These are phyloP conservation scores for Wallacemonas sp. DNA, from an alignment of 208 protist genomes.

Conservation along the genomic window DNA sequence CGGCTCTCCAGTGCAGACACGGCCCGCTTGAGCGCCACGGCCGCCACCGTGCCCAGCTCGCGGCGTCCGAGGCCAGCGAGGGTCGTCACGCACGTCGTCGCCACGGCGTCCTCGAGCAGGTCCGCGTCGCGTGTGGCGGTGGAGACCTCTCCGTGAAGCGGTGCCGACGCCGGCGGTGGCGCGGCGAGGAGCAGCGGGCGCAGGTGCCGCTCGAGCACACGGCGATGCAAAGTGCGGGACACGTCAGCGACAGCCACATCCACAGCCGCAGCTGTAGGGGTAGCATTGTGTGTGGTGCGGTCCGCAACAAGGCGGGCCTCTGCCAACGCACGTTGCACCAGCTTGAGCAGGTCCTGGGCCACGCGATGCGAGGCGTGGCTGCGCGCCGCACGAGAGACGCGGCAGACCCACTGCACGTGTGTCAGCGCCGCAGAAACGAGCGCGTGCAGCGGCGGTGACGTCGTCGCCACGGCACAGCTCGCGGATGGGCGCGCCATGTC, in stretches of 20 bases:
- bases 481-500: no score
- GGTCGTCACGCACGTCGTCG: background rate
- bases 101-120: background rate
- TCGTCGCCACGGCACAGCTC: no score
- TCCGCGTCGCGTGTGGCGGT: background rate
- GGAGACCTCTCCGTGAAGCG: no score
- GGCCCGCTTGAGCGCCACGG: background rate
- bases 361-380: background rate
- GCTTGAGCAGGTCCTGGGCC: background rate
- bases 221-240: background rate
- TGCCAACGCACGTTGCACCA: background rate
- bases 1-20: background rate
- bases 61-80: background rate
- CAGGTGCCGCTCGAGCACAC: background rate
- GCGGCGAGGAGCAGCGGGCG: conserved; percentile 2
- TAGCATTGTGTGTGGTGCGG: background rate
- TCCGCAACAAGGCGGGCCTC: no score
- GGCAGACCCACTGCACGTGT: background rate
- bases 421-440: background rate
- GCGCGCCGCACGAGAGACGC: background rate
- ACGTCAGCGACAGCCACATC: no score
- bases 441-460: background rate
- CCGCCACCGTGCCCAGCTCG: background rate
- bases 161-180: background rate
- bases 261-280: no score